phyloP scores from a whole-genome alignment of 805 yeast species.

The Priceomyces castillae region DNA sequence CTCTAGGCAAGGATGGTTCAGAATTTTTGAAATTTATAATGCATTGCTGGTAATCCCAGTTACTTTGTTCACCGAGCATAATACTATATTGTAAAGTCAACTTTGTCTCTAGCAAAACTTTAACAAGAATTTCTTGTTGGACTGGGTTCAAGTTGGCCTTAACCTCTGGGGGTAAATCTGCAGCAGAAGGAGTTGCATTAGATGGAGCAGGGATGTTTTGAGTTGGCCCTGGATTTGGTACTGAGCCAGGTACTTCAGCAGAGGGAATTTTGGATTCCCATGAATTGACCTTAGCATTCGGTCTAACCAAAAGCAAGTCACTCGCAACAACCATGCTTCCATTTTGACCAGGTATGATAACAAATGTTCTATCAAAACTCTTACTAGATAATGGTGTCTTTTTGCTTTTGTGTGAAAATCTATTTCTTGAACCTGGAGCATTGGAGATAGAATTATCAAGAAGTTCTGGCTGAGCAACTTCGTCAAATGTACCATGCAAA shows the following conservation, averaged over 20 bases:
- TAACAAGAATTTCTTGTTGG: constrained; percentile 65
- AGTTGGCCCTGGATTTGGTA: constrained; percentile 11
- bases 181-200: constrained; percentile 14
- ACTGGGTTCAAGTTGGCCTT: constrained; percentile 46
- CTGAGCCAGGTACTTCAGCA: constrained; percentile 10
- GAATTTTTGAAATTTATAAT: constrained; percentile 68
- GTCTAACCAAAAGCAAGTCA: constrained; percentile 71
- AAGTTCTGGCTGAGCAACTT: constrained; percentile 54
- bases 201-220: constrained; percentile 8
- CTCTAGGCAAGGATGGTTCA: constrained; percentile 46
- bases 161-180: constrained; percentile 55
- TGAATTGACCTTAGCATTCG: constrained; percentile 51
- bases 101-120: constrained; percentile 67
- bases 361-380: constrained; percentile 82
- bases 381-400: constrained; percentile 50
- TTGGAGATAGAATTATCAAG: constrained; percentile 16
- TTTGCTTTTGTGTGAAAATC: constrained; percentile 23
- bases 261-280: constrained; percentile 42
- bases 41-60: constrained; percentile 75
- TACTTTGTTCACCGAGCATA: constrained; percentile 84
- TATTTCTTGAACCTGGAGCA: constrained; percentile 13
- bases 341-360: constrained; percentile 67
- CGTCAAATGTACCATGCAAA: constrained; percentile 84
- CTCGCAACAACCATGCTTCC: constrained; percentile 82
- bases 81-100: constrained; percentile 75